Evolutionary conservation across 2,329 filamentous ascomycete species (phyloP).

Genomic region (Aureobasidium pullulans): DNA sequence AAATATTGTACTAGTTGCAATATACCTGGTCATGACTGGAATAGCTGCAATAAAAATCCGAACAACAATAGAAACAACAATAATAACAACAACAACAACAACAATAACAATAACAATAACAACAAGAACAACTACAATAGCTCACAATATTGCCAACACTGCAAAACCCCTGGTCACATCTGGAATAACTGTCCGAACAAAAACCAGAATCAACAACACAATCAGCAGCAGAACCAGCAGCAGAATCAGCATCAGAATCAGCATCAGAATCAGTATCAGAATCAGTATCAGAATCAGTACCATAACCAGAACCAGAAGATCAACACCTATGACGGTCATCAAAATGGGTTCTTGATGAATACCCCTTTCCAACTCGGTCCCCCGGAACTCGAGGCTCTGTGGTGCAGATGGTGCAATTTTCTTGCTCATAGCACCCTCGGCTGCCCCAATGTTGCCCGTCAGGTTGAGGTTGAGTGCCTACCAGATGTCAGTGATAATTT

Average conservation of each 20-base stretch:
- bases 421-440: not conserved
- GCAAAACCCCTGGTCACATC: not conserved
- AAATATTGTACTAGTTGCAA: not conserved
- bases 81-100: not conserved
- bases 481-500: not conserved
- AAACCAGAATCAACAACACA: not conserved
- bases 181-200: not conserved
- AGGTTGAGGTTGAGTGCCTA: not conserved
- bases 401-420: slow-evolving; percentile 3
- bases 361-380: not conserved
- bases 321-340: not conserved
- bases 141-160: not conserved
- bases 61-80: not conserved
- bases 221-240: not conserved
- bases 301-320: not conserved
- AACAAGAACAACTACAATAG: not conserved
- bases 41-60: too few relatives aligned
- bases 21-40: not conserved
- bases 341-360: not conserved
- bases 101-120: not conserved
- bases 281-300: not conserved
- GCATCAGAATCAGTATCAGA: not conserved
- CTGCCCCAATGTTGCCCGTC: not conserved
- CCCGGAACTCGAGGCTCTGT: not conserved
- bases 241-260: not conserved